A percentile compares a stretch with the other conserved stretches of the same genome.
These are phyloP conservation scores for Venturia carpophila DNA, from an alignment of 2,329 filamentous ascomycete genomes.

Conservation along the genomic window DNA sequence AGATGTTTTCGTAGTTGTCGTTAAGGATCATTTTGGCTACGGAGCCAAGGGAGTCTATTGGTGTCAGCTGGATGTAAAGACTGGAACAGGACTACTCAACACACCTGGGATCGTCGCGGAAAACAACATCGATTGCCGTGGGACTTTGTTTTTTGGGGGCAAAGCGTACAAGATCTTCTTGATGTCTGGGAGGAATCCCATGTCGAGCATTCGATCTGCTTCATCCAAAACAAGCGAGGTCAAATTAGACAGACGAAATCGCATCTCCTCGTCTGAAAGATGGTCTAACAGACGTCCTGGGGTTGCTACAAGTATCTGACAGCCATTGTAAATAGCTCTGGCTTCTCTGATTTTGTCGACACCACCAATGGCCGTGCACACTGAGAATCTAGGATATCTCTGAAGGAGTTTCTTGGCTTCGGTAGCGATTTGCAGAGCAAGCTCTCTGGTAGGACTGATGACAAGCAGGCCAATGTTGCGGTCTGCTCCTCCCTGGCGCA, in stretches of 20 bases:
- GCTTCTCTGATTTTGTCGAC: conserved; percentile 38
- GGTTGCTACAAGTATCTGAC: conserved; percentile 79
- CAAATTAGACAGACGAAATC: conserved; percentile 69
- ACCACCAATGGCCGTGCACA: conserved; percentile 40
- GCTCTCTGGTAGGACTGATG: conserved; percentile 55
- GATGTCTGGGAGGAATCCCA: conserved; percentile 95
- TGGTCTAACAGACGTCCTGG: conserved; percentile 95
- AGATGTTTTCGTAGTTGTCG: conserved; percentile 75
- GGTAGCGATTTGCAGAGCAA: conserved; percentile 48
- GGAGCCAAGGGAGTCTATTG: conserved; percentile 2
- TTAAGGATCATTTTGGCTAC: conserved; percentile 34
- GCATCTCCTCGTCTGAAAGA: conserved; percentile 72
- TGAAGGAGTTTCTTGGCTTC: conserved; percentile 38
- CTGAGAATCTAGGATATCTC: conserved; percentile 31
- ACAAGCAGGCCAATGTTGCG: conserved; percentile 39
- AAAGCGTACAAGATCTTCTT: conserved; percentile 74
- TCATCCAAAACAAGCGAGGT: conserved; percentile 78
- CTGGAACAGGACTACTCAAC: conserved; percentile 56
- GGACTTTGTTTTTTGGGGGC: conserved; percentile 50
- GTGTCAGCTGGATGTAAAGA: conserved; percentile 33
- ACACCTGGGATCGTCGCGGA: conserved; percentile 92
- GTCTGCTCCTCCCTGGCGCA: conserved; percentile 26
- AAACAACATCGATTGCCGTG: conserved; percentile 95
- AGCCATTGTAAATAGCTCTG: conserved; percentile 61
- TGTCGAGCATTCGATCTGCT: conserved; percentile 96